phyloP scores from a whole-genome alignment of 129 eudicot genomes.

The Pulicaria dysenterica region DNA sequence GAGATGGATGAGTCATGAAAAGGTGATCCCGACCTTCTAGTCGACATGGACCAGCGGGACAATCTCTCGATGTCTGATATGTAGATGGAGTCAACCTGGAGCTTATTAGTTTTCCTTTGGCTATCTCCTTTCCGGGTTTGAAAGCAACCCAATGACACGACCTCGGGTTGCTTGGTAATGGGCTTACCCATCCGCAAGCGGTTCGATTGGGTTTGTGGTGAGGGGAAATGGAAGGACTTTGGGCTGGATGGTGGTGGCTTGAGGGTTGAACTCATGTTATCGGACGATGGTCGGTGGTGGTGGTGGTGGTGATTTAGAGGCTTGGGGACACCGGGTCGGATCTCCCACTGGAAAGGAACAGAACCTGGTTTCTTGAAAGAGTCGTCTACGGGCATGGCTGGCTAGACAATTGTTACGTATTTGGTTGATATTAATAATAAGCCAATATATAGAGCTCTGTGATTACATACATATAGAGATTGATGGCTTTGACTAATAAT shows the following conservation, averaged over 20 bases:
- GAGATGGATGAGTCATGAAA: constrained; percentile 45
- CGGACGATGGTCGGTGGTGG: constrained; percentile 10
- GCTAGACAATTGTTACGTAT: not conserved
- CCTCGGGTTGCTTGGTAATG: constrained; percentile 29
- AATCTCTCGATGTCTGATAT: constrained; percentile 47
- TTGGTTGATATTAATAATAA: not conserved
- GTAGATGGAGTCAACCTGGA: constrained; percentile 31
- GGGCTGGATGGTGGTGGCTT: constrained; percentile 49
- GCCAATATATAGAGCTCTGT: not conserved
- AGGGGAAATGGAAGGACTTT: constrained; percentile 44
- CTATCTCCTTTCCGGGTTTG: constrained; percentile 31
- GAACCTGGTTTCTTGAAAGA: constrained; percentile 68
- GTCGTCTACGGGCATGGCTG: constrained; percentile 46
- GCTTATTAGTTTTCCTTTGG: constrained; percentile 40
- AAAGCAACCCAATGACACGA: constrained; percentile 55
- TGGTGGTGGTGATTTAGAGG: constrained; percentile 23
- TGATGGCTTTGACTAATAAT: constrained; percentile 4
- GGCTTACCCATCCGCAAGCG: constrained; percentile 28
- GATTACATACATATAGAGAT: not conserved
- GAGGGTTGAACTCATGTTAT: constrained; percentile 27
- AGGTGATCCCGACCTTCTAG: constrained; percentile 45
- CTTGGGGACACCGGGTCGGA: constrained; percentile 92
- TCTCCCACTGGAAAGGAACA: constrained; percentile 85
- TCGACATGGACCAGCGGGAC: constrained; percentile 59
- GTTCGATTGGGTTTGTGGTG: constrained; percentile 39